These are phyloP conservation scores for Metarhizium rileyi DNA, from an alignment of 2,329 filamentous ascomycete species.

Conservation along the genomic window DNA sequence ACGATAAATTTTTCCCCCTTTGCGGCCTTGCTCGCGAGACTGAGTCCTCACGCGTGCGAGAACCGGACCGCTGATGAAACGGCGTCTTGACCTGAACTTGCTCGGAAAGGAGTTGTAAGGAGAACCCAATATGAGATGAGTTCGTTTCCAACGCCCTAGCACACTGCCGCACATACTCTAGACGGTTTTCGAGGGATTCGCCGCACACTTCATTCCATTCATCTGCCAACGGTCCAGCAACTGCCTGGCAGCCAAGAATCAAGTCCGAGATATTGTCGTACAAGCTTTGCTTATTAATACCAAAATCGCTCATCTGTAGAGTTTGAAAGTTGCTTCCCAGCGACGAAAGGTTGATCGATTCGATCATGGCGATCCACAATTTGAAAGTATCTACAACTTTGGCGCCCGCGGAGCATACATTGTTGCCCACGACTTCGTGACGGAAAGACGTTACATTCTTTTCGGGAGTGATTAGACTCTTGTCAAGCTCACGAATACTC, in stretches of 20 bases:
- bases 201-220: constrained; percentile 93
- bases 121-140: constrained; percentile 79
- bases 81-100: constrained; percentile 54
- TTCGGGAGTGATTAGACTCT: constrained; percentile 66
- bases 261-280: constrained; percentile 93
- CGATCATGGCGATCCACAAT: constrained; percentile 80
- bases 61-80: constrained; percentile 28
- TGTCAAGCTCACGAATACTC: constrained; percentile 78
- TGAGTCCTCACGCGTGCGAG: constrained; percentile 34
- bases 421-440: constrained; percentile 74
- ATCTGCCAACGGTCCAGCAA: constrained; percentile 84
- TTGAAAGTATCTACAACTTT: constrained; percentile 83
- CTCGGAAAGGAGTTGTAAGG: constrained; percentile 78
- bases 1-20: constrained; percentile 48
- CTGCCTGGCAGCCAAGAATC: constrained; percentile 75
- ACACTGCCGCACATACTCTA: constrained; percentile 70
- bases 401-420: constrained; percentile 66
- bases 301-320: constrained; percentile 79
- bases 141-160: constrained; percentile 76
- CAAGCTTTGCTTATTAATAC: constrained; percentile 80
- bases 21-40: constrained; percentile 42
- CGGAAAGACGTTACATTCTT: constrained; percentile 71
- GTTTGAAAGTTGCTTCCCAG: constrained; percentile 72
- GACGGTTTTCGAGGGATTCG: constrained; percentile 76
- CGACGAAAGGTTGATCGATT: constrained; percentile 81